Evolutionary conservation across 176 grass and related monocot genomes (phyloP).

Genomic region (Zoysia japonica): DNA sequence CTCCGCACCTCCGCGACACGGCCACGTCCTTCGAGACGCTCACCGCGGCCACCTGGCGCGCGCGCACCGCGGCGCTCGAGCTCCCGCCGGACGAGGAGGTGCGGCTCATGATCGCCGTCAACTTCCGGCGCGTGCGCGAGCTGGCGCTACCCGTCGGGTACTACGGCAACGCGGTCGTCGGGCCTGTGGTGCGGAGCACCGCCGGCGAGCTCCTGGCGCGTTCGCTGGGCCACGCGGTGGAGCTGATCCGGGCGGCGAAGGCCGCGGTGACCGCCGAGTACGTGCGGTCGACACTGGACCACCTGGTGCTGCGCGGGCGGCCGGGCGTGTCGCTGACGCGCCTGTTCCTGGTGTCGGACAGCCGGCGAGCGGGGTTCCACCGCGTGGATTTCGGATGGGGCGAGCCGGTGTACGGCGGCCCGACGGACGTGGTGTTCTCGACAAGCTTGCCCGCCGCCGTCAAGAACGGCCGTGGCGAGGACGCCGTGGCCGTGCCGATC

Average conservation of each 20-base stretch:
- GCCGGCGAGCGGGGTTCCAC: constrained; percentile 43
- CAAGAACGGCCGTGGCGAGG: too few species aligned
- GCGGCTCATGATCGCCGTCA: neutral
- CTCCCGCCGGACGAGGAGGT: neutral
- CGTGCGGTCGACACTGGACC: constrained; percentile 38
- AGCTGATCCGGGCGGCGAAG: constrained; percentile 41
- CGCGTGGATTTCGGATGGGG: constrained; percentile 52
- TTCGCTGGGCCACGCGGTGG: constrained; percentile 14
- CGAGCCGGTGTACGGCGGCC: constrained; percentile 40
- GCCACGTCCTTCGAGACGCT: constrained; percentile 40
- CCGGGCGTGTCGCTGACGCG: neutral
- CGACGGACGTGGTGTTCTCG: neutral
- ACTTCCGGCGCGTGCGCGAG: neutral
- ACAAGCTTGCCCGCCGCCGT: neutral
- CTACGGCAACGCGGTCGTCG: constrained; percentile 55
- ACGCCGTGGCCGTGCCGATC: neutral
- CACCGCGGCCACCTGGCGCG: constrained; percentile 34
- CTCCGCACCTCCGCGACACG: neutral
- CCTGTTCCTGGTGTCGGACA: constrained; percentile 35
- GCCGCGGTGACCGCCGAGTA: constrained; percentile 34
- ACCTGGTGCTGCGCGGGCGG: constrained; percentile 27
- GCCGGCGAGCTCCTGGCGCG: neutral
- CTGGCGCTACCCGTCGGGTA: constrained; percentile 27
- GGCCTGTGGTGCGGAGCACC: neutral
- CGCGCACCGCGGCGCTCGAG: constrained; percentile 33